Evolutionary conservation across 2,329 filamentous ascomycete genomes (phyloP).

Genomic region (Cryphonectria naterciae): DNA sequence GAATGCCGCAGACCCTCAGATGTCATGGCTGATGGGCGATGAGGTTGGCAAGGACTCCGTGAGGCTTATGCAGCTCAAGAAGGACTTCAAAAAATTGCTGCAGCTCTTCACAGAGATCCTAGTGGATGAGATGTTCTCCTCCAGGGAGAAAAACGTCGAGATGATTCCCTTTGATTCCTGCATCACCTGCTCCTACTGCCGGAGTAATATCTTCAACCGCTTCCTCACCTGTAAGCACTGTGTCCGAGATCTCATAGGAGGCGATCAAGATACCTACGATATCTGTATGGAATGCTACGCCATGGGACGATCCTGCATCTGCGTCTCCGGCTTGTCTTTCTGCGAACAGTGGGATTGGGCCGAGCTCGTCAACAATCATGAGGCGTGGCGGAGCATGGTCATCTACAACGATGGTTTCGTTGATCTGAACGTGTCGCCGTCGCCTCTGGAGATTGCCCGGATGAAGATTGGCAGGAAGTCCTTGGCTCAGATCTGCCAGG

Average conservation of each 20-base stretch:
- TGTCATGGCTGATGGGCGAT: slow-evolving; percentile 52
- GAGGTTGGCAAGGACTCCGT: slow-evolving; percentile 46
- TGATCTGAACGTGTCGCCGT: slow-evolving; percentile 67
- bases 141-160: slow-evolving; percentile 73
- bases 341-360: slow-evolving; percentile 92
- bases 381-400: slow-evolving; percentile 79
- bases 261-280: slow-evolving; percentile 85
- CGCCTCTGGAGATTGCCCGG: slow-evolving; percentile 71
- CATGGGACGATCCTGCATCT: slow-evolving; percentile 94
- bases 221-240: slow-evolving; percentile 93
- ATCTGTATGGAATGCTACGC: slow-evolving; percentile 98
- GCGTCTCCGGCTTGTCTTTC: slow-evolving; percentile 84
- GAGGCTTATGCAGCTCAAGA: slow-evolving; percentile 68
- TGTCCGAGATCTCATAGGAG: slow-evolving; percentile 66
- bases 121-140: slow-evolving; percentile 83
- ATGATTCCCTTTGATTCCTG: slow-evolving; percentile 84
- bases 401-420: slow-evolving; percentile 72
- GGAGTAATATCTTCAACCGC: slow-evolving; percentile 95
- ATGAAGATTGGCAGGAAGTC: slow-evolving; percentile 73
- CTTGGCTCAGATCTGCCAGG: slow-evolving; percentile 90
- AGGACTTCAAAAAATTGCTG: slow-evolving; percentile 83
- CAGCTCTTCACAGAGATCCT: slow-evolving; percentile 77
- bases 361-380: slow-evolving; percentile 76
- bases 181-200: slow-evolving; percentile 93
- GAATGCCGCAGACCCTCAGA: slow-evolving; percentile 55